Evolutionary conservation across 768 basidiomycete species (phyloP).

Genomic region (Mycena alexandri): DNA sequence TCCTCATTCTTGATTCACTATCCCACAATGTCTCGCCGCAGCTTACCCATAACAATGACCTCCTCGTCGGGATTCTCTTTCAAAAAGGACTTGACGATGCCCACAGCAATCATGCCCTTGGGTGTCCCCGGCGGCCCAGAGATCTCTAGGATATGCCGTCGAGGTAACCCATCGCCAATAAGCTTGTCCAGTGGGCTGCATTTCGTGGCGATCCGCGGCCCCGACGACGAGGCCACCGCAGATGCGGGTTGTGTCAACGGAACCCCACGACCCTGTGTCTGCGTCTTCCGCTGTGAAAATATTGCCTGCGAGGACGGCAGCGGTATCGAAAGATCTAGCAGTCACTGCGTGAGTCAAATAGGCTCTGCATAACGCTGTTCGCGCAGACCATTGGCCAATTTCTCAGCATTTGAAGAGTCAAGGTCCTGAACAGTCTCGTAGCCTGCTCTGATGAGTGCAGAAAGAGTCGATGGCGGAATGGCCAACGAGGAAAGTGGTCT

Average conservation of each 20-base stretch:
- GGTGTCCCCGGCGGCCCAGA: constrained; percentile 82
- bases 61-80: constrained; percentile 54
- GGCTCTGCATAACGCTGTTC: neutral
- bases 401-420: constrained; percentile 54
- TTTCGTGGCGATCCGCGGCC: constrained; percentile 53
- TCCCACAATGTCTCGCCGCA: neutral
- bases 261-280: constrained; percentile 38
- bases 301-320: constrained; percentile 60
- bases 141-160: constrained; percentile 76
- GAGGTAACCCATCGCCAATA: constrained; percentile 72
- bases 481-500: constrained; percentile 62
- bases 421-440: constrained; percentile 72
- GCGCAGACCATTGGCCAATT: constrained; percentile 62
- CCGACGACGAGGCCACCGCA: constrained; percentile 48
- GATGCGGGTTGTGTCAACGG: constrained; percentile 71
- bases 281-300: constrained; percentile 55
- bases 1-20: constrained; percentile 16
- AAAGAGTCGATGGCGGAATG: constrained; percentile 60
- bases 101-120: constrained; percentile 68
- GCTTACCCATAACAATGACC: constrained; percentile 76
- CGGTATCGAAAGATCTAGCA: constrained; percentile 64
- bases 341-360: constrained; percentile 1
- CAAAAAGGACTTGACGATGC: constrained; percentile 63
- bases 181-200: constrained; percentile 68
- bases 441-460: constrained; percentile 63